Evolutionary conservation across 208 protist species (phyloP).

Genomic region (Wallacemonas sp.): DNA sequence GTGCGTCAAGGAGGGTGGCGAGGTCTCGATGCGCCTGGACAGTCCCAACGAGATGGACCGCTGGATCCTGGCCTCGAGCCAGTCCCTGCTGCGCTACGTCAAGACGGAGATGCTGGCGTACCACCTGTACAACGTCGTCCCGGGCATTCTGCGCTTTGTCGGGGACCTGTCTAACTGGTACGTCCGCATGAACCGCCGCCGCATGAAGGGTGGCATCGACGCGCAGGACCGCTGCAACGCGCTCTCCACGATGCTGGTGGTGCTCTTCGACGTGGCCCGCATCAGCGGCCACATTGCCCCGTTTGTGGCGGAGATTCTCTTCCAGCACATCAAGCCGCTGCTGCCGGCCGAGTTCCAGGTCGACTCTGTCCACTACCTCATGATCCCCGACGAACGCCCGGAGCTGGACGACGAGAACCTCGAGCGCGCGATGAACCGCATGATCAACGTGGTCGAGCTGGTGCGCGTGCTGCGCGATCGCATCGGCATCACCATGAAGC

Average conservation of each 20-base stretch:
- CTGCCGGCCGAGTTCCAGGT: slow-evolving; percentile 85
- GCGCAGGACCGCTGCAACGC: slow-evolving; percentile 76
- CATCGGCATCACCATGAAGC: slow-evolving; percentile 92
- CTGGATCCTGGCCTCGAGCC: slow-evolving; percentile 97
- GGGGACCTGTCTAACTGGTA: slow-evolving; percentile 99
- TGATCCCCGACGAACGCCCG: slow-evolving; percentile 88
- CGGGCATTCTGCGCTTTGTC: slow-evolving; percentile 97
- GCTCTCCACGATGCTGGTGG: slow-evolving; percentile 92
- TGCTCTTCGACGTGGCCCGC: slow-evolving; percentile 90
- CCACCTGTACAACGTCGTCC: slow-evolving; percentile 99
- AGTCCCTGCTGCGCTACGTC: slow-evolving; percentile 96
- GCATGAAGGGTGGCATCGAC: slow-evolving; percentile 92
- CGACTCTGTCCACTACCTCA: slow-evolving; percentile 94
- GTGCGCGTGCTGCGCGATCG: slow-evolving; percentile 95
- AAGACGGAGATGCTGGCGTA: slow-evolving; percentile 97
- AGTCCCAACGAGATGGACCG: slow-evolving; percentile 98
- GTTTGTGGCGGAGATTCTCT: slow-evolving; percentile 98
- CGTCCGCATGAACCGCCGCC: slow-evolving; percentile 97
- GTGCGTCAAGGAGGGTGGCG: slow-evolving; percentile 54
- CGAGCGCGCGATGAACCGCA: slow-evolving; percentile 83
- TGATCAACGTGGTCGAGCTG: slow-evolving; percentile 93
- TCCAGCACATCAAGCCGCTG: slow-evolving; percentile 95
- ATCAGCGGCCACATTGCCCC: slow-evolving; percentile 99
- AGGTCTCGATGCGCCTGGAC: slow-evolving; percentile 54
- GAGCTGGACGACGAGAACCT: slow-evolving; percentile 69